Base-by-base conservation (phyloP, 768 basidiomycete genomes). In the Leccinum disarticulatum region DNA sequence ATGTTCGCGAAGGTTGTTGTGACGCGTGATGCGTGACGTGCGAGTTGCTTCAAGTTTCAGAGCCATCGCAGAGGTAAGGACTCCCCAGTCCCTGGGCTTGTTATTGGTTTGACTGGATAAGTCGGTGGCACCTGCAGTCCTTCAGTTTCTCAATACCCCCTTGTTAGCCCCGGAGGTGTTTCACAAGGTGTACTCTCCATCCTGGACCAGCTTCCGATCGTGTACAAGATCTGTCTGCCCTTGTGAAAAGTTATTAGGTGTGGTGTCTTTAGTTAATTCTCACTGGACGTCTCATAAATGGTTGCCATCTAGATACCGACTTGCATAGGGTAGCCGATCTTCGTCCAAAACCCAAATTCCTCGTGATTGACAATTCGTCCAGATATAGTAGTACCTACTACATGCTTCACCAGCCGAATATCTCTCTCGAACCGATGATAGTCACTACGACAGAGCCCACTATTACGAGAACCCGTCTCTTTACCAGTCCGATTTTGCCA, bases 71-170 rank as follows among this genome's bases (percentile, higher is more conserved):
- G 68, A 76, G 1, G 75, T 75, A 19, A 87, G 95, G 75, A 87
- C 85, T 2, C 86, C 88, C 5, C 71, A 72, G 19, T 74, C 75
- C 10, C 76, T 88, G 1, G 93, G 90, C 0, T 83, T 91, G 81
- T 95, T 0, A 82, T 94, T 54, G 90, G 91, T 17, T 68, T 95
- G 49, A 95, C 93, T 25, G 93, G 93, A 90, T 92, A 70, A 52
- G 79, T 67, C 13, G n/a, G 51, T 63, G 0, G 31, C 36, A 14
- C 9, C 4, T 5, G 4, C 15, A 19, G 22, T 38, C 43, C 27
- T 58, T 55, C 17, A 11, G 8, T 46, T 54, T 1, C 52, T 35
- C 35, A 36, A 56, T 13, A 54, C 30, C 27, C 46, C 54, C 28
- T 36, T 54, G 27, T 14, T 55, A 93, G 92, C 13, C 83, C 77